Evolutionary conservation across 305 asterid genomes (phyloP).

Genomic region (Fraxinus platypoda): DNA sequence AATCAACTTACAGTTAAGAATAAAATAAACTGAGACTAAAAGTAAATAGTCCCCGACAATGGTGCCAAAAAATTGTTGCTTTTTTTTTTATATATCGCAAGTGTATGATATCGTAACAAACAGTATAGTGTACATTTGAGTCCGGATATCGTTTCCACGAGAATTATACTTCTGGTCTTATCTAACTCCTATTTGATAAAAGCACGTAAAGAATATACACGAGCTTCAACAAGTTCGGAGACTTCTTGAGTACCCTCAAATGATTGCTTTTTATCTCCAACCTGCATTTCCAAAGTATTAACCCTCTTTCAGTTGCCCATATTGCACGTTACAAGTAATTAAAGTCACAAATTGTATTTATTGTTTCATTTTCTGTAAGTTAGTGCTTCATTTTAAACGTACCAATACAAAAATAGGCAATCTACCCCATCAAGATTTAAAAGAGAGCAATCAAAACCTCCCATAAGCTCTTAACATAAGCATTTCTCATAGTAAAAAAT

Average conservation of each 20-base stretch:
- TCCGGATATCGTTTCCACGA: too few relatives aligned
- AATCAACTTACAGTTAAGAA: too few relatives aligned
- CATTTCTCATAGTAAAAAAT: neutral
- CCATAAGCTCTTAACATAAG: neutral
- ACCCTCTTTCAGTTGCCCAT: neutral
- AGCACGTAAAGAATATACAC: constrained; percentile 27
- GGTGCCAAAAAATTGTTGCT: too few relatives aligned
- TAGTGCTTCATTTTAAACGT: neutral
- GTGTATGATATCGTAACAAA: too few relatives aligned
- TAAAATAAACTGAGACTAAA: too few relatives aligned
- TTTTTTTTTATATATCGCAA: too few relatives aligned
- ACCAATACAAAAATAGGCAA: neutral
- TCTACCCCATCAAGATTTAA: neutral
- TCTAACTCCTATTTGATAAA: too few relatives aligned
- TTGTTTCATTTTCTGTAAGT: neutral
- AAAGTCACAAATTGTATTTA: neutral
- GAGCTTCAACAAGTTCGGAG: constrained; percentile 88
- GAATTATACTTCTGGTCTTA: too few relatives aligned
- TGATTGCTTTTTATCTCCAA: constrained; percentile 93
- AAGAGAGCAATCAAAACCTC: neutral
- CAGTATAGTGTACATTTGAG: too few relatives aligned
- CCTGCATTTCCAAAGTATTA: constrained; percentile 43
- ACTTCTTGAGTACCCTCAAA: constrained; percentile 97
- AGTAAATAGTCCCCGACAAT: too few relatives aligned
- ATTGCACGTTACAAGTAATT: neutral